Evolutionary conservation across 2,329 filamentous ascomycete genomes (phyloP), one percentile per base, ranked within the genome.

Genomic region (Aspergillus ustus): DNA sequence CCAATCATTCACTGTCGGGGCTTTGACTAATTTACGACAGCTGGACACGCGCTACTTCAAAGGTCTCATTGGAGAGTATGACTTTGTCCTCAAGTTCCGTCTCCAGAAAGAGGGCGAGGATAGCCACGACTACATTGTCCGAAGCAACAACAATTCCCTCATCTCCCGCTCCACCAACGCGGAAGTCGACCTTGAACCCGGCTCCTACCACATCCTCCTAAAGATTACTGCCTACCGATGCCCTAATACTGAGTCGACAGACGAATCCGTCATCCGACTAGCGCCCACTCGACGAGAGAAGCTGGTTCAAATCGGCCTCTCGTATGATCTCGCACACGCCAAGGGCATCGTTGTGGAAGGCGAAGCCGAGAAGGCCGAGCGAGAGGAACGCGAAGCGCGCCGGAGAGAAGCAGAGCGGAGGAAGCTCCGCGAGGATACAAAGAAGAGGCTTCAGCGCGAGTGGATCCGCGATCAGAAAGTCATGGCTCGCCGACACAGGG

Each of bases 101-200:
- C 73, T 88, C 0, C 83, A 87, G 68, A 85, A 84, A 63, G 81
- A 85, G 70, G 84, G 82, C n/a, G 84, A 87, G 56, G 80, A 84
- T 13, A 40, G 34, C 34, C 34, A 40, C n/a, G 82, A 85, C 44
- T 87, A 86, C 65, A 83, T 85, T 49, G 83, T 86, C 11, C 83
- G 84, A 61, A 86, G 82, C 66, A 83, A 84, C 52, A 81, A 77
- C 8, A 83, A 81, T 37, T 84, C 85, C 62, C 81, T 81, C 74
- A 91, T 92, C 85, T 87, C 82, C 22, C 87, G 92, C 7, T 91
- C 89, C 1, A 89, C 93, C 44, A 93, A 89, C 54, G 88, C 91
- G 1, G 92, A 95, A 73, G 82, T 95, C 8, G 83, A 89, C 40
- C 85, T 96, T 28, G 87, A 91, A 20, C 84, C 89, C 0, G 92